A percentile compares a stretch with the other conserved stretches of the same genome.
phyloP scores from a whole-genome alignment of 306 rosid genomes.

The Myrica gale region DNA sequence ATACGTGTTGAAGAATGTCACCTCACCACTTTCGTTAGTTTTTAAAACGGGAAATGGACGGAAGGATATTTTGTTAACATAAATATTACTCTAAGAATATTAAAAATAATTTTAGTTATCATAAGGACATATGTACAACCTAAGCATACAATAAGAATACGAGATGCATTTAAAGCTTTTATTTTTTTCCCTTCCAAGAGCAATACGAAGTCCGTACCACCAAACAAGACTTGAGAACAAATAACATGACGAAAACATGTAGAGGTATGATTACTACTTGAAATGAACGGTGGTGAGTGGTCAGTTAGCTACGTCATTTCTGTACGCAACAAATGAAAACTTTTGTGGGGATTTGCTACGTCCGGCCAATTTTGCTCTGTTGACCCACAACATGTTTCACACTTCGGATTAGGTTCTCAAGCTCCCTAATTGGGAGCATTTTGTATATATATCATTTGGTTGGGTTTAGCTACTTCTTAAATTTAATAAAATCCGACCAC shows the following conservation, averaged over 20 bases:
- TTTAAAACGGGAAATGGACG: too few species aligned
- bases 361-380: background rate
- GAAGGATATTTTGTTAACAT: too few species aligned
- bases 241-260: background rate
- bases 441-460: background rate
- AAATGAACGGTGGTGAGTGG: background rate
- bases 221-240: background rate
- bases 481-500: background rate
- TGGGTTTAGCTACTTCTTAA: background rate
- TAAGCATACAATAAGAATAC: too few species aligned
- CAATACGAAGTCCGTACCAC: background rate
- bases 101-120: too few species aligned
- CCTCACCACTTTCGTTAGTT: too few species aligned
- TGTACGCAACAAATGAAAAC: too few species aligned
- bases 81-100: too few species aligned
- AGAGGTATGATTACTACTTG: background rate
- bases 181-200: background rate
- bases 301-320: background rate
- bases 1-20: too few species aligned
- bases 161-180: too few species aligned
- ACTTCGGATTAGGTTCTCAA: background rate
- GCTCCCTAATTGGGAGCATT: background rate
- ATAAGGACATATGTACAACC: too few species aligned
- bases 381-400: background rate
- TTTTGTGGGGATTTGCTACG: too few species aligned